These are phyloP conservation scores for Cnidoscolus chayamansa DNA, from an alignment of 441 rosid genomes.

Conservation along the genomic window DNA sequence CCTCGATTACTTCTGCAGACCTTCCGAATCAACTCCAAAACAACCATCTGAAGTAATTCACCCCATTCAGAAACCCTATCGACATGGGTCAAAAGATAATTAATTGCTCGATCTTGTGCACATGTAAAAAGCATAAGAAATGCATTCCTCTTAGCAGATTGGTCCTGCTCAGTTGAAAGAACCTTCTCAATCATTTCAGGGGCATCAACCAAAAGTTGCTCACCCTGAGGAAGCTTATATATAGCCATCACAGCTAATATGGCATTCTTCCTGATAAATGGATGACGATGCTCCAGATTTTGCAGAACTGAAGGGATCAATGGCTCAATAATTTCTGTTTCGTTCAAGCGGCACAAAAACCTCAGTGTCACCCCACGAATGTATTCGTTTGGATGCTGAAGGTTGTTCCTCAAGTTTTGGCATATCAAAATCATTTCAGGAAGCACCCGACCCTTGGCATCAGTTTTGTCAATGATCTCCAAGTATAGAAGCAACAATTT, in stretches of 20 bases:
- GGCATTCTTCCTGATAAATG: conserved; percentile 67
- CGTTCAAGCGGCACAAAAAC: conserved; percentile 68
- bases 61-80: conserved; percentile 86
- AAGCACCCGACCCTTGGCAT: conserved; percentile 54
- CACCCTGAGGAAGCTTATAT: conserved; percentile 70
- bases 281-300: conserved; percentile 70
- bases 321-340: conserved; percentile 76
- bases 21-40: conserved; percentile 77
- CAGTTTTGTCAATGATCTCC: conserved; percentile 72
- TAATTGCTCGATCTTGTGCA: conserved; percentile 75
- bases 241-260: conserved; percentile 75
- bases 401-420: conserved; percentile 78
- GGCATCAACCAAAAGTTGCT: conserved; percentile 69
- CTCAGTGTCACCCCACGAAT: conserved; percentile 78
- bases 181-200: conserved; percentile 79
- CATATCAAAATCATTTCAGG: conserved; percentile 84
- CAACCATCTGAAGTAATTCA: conserved; percentile 90
- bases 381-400: conserved; percentile 84
- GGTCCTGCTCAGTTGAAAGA: conserved; percentile 74
- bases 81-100: conserved; percentile 67
- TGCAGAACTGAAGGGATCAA: conserved; percentile 70
- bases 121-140: conserved; percentile 91
- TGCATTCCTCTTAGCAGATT: conserved; percentile 80
- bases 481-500: conserved; percentile 65
- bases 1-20: conserved; percentile 76